Percentiles rank a stretch among this genome's conserved stretches.
Conservation (phyloP, 2,329 filamentous ascomycete species). For the Aspergillus sclerotialis region DNA sequence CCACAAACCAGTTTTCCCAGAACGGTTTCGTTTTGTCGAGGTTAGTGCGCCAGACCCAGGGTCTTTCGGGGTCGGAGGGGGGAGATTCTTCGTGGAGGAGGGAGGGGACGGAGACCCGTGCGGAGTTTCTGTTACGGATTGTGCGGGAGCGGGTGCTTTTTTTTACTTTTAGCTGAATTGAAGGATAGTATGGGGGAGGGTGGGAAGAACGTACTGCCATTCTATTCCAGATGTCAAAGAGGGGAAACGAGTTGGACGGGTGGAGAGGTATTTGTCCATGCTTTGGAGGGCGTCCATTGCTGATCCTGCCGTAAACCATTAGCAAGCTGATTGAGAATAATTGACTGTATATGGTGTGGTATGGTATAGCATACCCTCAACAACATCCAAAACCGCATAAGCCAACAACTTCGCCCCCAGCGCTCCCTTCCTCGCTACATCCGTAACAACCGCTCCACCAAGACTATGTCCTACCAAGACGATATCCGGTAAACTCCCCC, state of each 20-base stretch:
- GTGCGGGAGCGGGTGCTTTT: conserved; percentile 68
- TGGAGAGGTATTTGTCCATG: conserved; percentile 88
- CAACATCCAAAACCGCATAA: conserved; percentile 87
- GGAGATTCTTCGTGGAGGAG: conserved; percentile 51
- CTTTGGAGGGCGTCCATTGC: conserved; percentile 90
- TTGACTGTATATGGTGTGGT: no score
- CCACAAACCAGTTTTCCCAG: conserved; percentile 91
- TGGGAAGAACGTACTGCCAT: conserved; percentile 60
- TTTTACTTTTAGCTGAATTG: conserved; percentile 3
- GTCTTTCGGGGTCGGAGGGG: conserved; percentile 33
- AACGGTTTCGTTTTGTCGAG: conserved; percentile 76
- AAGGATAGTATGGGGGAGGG: not conserved
- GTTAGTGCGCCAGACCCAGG: conserved; percentile 82
- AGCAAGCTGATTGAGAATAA: not conserved
- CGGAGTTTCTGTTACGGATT: conserved; percentile 74
- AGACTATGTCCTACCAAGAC: conserved; percentile 87
- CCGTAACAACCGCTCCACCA: conserved; percentile 83
- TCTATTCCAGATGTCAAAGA: conserved; percentile 74
- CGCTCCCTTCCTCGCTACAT: conserved; percentile 62
- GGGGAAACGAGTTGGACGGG: conserved; percentile 70
- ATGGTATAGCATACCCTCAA: conserved; percentile 69
- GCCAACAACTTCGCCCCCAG: conserved; percentile 67
- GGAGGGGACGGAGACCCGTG: conserved; percentile 77
- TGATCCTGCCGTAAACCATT: conserved; percentile 57
- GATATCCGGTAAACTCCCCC: conserved; percentile 65